phyloP scores from a whole-genome alignment of 768 basidiomycete species.

The Leccinum arenicola region DNA sequence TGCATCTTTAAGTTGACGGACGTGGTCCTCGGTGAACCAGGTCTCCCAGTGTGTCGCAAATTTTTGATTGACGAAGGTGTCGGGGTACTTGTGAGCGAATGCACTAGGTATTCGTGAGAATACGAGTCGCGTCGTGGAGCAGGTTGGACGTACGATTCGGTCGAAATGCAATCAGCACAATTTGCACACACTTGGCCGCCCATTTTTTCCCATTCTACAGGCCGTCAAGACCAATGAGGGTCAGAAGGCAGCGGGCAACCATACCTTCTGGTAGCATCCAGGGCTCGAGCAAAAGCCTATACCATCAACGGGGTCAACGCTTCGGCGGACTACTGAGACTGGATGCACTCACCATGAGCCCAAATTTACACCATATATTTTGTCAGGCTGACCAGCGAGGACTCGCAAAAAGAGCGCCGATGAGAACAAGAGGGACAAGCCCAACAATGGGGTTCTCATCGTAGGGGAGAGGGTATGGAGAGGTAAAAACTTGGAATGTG shows the following conservation, averaged over 20 bases:
- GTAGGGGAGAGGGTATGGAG: constrained; percentile 1
- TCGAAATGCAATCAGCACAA: constrained; percentile 61
- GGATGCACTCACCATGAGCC: constrained; percentile 53
- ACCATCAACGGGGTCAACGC: constrained; percentile 5
- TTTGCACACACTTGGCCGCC: constrained; percentile 61
- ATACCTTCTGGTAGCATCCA: constrained; percentile 79
- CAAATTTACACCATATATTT: constrained; percentile 72
- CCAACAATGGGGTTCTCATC: constrained; percentile 20
- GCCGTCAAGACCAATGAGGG: neutral
- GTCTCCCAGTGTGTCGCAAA: constrained; percentile 68
- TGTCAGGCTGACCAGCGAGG: constrained; percentile 30
- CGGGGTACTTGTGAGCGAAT: constrained; percentile 57
- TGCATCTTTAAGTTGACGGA: constrained; percentile 46
- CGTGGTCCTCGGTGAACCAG: constrained; percentile 70
- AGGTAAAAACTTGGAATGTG: neutral
- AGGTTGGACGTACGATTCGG: constrained; percentile 55
- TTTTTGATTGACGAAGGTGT: constrained; percentile 48
- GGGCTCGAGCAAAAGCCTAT: constrained; percentile 74
- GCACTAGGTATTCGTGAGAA: constrained; percentile 37
- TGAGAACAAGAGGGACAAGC: constrained; percentile 15
- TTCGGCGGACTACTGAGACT: neutral
- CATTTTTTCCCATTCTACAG: constrained; percentile 67
- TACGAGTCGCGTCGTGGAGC: no score
- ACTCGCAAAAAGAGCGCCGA: constrained; percentile 15
- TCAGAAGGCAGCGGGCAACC: neutral